Evolutionary conservation across 1,284 basidiomycete genomes (phyloP).

Genomic region (Singerocomus inundabilis): DNA sequence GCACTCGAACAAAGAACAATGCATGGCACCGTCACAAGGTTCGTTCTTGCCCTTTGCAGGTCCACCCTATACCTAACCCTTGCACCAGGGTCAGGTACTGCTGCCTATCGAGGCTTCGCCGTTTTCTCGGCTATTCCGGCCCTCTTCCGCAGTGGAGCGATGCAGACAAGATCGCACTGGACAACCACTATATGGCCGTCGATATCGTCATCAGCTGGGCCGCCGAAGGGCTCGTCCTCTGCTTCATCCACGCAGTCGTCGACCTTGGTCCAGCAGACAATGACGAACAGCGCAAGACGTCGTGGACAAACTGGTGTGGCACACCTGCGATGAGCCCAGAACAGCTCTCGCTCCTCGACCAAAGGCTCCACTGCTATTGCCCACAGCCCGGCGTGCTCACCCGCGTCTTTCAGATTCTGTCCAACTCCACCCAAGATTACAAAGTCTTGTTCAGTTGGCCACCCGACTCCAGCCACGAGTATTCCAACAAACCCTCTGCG

Average conservation of each 20-base stretch:
- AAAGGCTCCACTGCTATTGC: slow-evolving; percentile 52
- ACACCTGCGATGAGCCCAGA: slow-evolving; percentile 60
- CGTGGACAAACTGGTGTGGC: slow-evolving; percentile 96
- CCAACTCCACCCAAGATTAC: slow-evolving; percentile 49
- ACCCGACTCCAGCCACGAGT: slow-evolving; percentile 54
- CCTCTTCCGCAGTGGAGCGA: slow-evolving; percentile 55
- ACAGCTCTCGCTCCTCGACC: slow-evolving; percentile 58
- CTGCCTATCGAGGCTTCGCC: slow-evolving; percentile 67
- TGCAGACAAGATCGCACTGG: slow-evolving; percentile 66
- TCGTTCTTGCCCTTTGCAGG: slow-evolving; percentile 10
- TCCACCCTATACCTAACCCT: slow-evolving; percentile 21
- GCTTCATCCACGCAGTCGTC: slow-evolving; percentile 90
- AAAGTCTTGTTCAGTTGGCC: slow-evolving; percentile 85
- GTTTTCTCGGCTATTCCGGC: slow-evolving; percentile 60
- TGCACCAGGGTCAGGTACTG: slow-evolving; percentile 68
- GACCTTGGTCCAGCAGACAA: slow-evolving; percentile 81
- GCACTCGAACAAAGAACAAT: slow-evolving; percentile 80
- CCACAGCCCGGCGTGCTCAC: slow-evolving; percentile 49
- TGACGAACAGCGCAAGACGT: slow-evolving; percentile 71
- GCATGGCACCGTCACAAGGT: slow-evolving; percentile 92
- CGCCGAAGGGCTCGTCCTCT: slow-evolving; percentile 86
- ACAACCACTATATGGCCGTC: slow-evolving; percentile 82
- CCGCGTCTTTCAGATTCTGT: slow-evolving; percentile 83
- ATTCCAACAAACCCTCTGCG: slow-evolving; percentile 59
- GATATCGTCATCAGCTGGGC: slow-evolving; percentile 96